Percentiles rank a stretch among this genome's conserved stretches.
These are phyloP conservation scores for Talaromyces proteolyticus DNA, from an alignment of 495 filamentous ascomycete species.

Conservation along the genomic window DNA sequence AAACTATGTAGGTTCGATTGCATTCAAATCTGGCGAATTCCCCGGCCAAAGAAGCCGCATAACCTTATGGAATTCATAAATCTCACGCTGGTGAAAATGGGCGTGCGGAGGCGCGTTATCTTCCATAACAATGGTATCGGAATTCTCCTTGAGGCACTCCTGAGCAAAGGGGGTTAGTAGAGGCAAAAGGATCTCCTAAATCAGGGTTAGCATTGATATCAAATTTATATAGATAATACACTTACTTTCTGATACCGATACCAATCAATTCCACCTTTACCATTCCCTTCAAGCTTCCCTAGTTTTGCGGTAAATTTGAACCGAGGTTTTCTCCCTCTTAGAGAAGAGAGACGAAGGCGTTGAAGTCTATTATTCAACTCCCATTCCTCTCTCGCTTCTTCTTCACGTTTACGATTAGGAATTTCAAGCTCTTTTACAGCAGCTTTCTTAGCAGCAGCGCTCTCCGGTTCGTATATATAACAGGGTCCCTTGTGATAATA, in stretches of 20 bases:
- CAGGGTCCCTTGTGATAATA: conserved; percentile 27
- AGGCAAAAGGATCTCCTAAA: too few species aligned
- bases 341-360: conserved; percentile 5
- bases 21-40: conserved; percentile 29
- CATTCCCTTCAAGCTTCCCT: too few species aligned
- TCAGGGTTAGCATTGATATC: too few species aligned
- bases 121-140: too few species aligned
- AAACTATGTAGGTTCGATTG: conserved; percentile 23
- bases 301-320: too few species aligned
- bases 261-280: too few species aligned
- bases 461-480: neutral
- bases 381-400: conserved; percentile 7
- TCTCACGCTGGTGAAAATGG: too few species aligned
- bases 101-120: too few species aligned
- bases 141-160: too few species aligned
- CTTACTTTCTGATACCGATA: too few species aligned
- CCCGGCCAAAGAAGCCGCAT: conserved; percentile 15
- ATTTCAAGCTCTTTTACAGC: conserved; percentile 12
- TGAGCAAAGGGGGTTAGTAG: too few species aligned
- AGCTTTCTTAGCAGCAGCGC: conserved; percentile 18
- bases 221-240: too few species aligned
- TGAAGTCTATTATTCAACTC: conserved; percentile 12
- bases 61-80: conserved; percentile 12
- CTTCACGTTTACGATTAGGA: conserved; percentile 10
- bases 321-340: conserved; percentile 8